phyloP scores from a whole-genome alignment of 352 stramenopile species.

The Pelagophyceae sp. region DNA sequence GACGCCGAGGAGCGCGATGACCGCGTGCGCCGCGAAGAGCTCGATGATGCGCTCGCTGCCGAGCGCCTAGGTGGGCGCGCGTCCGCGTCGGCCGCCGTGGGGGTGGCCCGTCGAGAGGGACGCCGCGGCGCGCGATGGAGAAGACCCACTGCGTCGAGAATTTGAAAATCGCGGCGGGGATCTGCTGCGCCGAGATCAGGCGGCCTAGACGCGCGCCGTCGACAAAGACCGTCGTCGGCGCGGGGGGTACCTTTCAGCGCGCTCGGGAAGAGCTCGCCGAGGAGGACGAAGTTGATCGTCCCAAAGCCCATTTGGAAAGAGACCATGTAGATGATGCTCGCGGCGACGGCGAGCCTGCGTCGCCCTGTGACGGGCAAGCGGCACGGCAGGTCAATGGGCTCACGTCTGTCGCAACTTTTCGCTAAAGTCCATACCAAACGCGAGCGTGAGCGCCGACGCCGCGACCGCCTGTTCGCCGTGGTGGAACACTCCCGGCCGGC shows the following conservation, averaged over 20 bases:
- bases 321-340: not conserved
- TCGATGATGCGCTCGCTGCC: not conserved
- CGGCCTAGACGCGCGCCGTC: too few species aligned
- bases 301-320: not conserved
- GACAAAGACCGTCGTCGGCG: too few species aligned
- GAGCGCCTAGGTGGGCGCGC: too few species aligned
- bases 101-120: too few species aligned
- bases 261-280: constrained; percentile 8
- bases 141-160: not conserved
- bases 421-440: not conserved
- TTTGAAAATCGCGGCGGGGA: constrained; percentile 4
- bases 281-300: not conserved
- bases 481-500: too few species aligned
- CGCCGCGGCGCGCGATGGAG: not conserved
- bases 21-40: not conserved
- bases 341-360: not conserved
- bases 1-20: not conserved
- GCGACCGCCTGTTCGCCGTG: too few species aligned
- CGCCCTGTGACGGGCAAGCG: too few species aligned
- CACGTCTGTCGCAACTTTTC: too few species aligned
- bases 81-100: too few species aligned
- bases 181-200: not conserved
- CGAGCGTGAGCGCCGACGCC: not conserved
- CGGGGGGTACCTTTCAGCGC: not conserved
- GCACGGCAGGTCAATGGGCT: too few species aligned